Base-by-base conservation (phyloP, 176 grass and related monocot genomes). In the Cenchrus purpureus region DNA sequence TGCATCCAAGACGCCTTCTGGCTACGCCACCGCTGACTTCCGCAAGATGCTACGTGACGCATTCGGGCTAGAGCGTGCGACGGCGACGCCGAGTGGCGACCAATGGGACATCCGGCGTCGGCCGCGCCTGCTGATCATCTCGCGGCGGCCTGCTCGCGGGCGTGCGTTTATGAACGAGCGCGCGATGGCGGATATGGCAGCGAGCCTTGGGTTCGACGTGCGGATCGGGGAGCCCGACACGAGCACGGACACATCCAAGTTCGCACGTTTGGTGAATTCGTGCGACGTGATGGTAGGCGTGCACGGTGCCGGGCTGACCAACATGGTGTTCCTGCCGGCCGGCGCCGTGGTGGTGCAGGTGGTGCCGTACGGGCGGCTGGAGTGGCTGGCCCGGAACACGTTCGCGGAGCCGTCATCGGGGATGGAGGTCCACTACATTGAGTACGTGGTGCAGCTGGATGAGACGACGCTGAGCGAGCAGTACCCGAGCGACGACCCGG, bases 231-330 rank as follows among this genome's bases (percentile, higher is more conserved):
- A 94, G 81, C 93, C 96, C 0, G 91, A 95, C 29, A 62, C 58
- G 9, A 84, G 68, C 37, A 92, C 93, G 20, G 96, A 98, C 70
- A 66, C 91, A 28, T 71, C 86, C 83, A 92, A 98, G 93, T 94
- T 98, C 43, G 96, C 96, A 14, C 77, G 96, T 40, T 82, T 95
- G 8, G 96, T 98, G 52, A 98, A 98, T 73, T 94, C 96, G 12
- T 89, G 88, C 82, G 96, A 98, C 80, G 97, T 98, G 19, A 92
- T 98, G 91, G 87, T 98, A 17, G 97, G 97, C 14, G 97, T 89
- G 28, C 97, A 98, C 70, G 97, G 97, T 40, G 97, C 97, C 0
- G 97, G 93, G 52, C 92, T 98, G 7, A 95, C 97, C 19, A 95
- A 94, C 90, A 95, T 98, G 97, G 93, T 98, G 71, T 98, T 98